phyloP scores from a whole-genome alignment of 75 land plant genomes.

The Larix kaempferi region DNA sequence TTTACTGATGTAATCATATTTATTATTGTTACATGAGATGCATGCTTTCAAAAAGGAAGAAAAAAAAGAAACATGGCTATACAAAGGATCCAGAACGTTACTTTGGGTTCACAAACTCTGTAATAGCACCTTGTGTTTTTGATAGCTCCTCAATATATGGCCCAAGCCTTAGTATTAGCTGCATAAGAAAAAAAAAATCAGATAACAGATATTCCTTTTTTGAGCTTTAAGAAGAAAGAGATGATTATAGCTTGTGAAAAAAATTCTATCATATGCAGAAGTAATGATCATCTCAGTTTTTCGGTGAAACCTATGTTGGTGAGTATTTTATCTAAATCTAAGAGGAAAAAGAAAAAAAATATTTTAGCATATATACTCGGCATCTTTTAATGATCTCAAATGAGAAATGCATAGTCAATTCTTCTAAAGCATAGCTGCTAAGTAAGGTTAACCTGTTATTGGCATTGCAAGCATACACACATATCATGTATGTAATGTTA shows the following conservation, averaged over 20 bases:
- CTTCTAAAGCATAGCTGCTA: no score
- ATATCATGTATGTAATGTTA: no score
- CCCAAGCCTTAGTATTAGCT: constrained; percentile 87
- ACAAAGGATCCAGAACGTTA: constrained; percentile 21
- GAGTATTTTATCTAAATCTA: not conserved
- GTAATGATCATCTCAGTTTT: not conserved
- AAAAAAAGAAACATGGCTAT: not conserved
- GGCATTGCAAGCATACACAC: no score
- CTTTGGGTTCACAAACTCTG: constrained; percentile 98
- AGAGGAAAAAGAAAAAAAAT: no score
- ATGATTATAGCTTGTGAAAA: not conserved
- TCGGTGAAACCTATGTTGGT: not conserved
- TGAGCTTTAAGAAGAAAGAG: not conserved
- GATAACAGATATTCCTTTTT: not conserved
- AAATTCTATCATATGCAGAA: not conserved
- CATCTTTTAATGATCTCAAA: no score
- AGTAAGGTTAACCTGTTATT: no score
- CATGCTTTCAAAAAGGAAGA: no score
- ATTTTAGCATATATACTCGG: no score
- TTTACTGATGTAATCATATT: no score
- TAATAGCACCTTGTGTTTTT: constrained; percentile 81
- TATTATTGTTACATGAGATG: no score
- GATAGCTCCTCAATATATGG: constrained; percentile 80
- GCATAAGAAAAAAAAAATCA: constrained; percentile 14
- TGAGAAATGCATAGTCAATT: no score